These are phyloP conservation scores for Metarhizium humberi DNA, from an alignment of 2,329 filamentous ascomycete genomes.

Conservation along the genomic window DNA sequence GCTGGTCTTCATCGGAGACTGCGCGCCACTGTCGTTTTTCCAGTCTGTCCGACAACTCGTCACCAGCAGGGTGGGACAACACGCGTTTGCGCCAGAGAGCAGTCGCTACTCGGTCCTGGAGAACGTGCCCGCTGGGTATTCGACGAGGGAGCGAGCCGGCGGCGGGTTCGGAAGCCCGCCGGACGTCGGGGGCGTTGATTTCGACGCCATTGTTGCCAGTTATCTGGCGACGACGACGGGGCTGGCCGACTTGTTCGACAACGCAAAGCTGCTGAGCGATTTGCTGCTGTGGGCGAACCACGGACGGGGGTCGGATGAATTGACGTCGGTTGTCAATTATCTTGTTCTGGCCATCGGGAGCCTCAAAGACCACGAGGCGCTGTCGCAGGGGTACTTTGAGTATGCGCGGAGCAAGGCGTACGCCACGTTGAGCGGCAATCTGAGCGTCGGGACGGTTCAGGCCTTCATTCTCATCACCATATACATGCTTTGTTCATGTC, in stretches of 20 bases:
- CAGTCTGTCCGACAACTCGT: constrained; percentile 45
- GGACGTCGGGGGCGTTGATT: constrained; percentile 14
- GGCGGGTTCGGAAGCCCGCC: constrained; percentile 13
- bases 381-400: constrained; percentile 38
- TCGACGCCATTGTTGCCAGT: constrained; percentile 21
- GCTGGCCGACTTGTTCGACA: constrained; percentile 40
- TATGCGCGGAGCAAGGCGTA: constrained; percentile 37
- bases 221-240: constrained; percentile 34
- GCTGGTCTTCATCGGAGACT: constrained; percentile 47
- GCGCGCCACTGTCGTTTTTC: constrained; percentile 46
- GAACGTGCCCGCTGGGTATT: constrained; percentile 23
- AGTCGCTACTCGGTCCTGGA: constrained; percentile 41
- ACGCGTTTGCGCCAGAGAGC: constrained; percentile 42
- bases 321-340: constrained; percentile 34
- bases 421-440: constrained; percentile 32
- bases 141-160: constrained; percentile 3
- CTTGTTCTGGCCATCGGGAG: constrained; percentile 42
- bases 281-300: constrained; percentile 32
- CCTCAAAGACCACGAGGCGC: constrained; percentile 30
- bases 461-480: constrained; percentile 40
- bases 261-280: constrained; percentile 26
- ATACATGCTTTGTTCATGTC: constrained; percentile 45
- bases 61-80: constrained; percentile 35
- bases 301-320: constrained; percentile 23
- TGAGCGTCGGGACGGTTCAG: constrained; percentile 40